Evolutionary conservation across 75 land plant species (phyloP).

Genomic region (Isoetes taiwanensis): DNA sequence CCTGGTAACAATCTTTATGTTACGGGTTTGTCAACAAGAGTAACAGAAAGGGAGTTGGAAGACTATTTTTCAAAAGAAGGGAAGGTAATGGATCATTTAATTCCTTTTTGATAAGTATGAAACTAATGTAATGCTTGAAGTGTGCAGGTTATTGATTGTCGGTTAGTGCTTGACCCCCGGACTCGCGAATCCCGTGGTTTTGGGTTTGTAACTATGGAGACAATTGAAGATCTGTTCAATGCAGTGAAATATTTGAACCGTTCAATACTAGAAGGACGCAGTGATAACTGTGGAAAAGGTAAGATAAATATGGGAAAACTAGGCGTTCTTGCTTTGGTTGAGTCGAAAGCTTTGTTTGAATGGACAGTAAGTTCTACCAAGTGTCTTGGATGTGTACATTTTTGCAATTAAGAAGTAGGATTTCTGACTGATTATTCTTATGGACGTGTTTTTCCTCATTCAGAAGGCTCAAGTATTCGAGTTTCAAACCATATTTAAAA

Average conservation of each 20-base stretch:
- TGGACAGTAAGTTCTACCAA: too few species aligned
- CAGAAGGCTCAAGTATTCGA: too few species aligned
- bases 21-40: not conserved
- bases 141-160: conserved; percentile 75
- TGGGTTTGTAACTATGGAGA: conserved; percentile 85
- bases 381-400: too few species aligned
- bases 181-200: conserved; percentile 92
- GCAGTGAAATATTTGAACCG: conserved; percentile 70
- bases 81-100: not conserved
- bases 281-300: conserved; percentile 97
- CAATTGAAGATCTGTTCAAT: conserved; percentile 52
- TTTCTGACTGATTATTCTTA: too few species aligned
- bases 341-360: too few species aligned
- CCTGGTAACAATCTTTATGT: conserved; percentile 3
- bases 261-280: conserved; percentile 74
- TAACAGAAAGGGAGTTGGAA: not conserved
- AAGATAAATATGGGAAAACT: too few species aligned
- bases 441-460: too few species aligned
- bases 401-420: too few species aligned
- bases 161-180: conserved; percentile 80
- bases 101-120: not conserved
- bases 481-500: too few species aligned
- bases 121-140: too few species aligned
- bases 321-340: too few species aligned
- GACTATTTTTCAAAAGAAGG: not conserved